phyloP scores from a whole-genome alignment of 2,329 filamentous ascomycete genomes.

The Fusarium sp. region DNA sequence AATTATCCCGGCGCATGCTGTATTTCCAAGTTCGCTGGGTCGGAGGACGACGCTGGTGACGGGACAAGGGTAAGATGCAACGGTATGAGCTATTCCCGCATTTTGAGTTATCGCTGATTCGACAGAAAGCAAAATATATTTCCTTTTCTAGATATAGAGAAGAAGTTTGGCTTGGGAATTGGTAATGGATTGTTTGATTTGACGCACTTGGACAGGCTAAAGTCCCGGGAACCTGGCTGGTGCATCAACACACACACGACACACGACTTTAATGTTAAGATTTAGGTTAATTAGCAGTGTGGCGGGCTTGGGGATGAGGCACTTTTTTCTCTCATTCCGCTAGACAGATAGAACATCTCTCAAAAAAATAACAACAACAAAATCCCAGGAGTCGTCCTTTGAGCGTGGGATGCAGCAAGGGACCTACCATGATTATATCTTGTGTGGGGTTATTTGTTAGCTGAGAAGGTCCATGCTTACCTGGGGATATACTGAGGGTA shows the following conservation, averaged over 20 bases:
- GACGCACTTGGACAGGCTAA: slow-evolving; percentile 18
- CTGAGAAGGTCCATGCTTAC: neutral
- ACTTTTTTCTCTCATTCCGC: neutral
- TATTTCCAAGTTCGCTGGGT: slow-evolving; percentile 20
- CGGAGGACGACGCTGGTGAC: slow-evolving; percentile 20
- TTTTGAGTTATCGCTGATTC: slow-evolving; percentile 32
- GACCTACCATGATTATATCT: neutral
- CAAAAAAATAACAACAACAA: neutral
- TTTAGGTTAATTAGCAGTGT: slow-evolving; percentile 11
- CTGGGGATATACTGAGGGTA: neutral
- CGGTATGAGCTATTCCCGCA: slow-evolving; percentile 32
- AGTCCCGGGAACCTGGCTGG: slow-evolving; percentile 2
- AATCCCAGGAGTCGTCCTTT: neutral
- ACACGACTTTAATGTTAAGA: slow-evolving; percentile 5
- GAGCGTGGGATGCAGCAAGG: slow-evolving; percentile 5
- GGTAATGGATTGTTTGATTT: slow-evolving; percentile 35
- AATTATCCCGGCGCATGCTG: neutral
- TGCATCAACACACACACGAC: slow-evolving; percentile 8
- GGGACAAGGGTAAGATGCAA: slow-evolving; percentile 25
- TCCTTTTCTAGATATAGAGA: slow-evolving; percentile 23
- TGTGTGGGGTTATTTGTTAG: slow-evolving; percentile 21
- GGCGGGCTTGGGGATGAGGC: neutral
- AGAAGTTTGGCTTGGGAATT: slow-evolving; percentile 29
- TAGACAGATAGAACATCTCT: neutral
- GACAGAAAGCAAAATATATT: slow-evolving; percentile 12